Conservation (phyloP, 805 yeast genomes). For the Saccharomycopsis sp. region DNA sequence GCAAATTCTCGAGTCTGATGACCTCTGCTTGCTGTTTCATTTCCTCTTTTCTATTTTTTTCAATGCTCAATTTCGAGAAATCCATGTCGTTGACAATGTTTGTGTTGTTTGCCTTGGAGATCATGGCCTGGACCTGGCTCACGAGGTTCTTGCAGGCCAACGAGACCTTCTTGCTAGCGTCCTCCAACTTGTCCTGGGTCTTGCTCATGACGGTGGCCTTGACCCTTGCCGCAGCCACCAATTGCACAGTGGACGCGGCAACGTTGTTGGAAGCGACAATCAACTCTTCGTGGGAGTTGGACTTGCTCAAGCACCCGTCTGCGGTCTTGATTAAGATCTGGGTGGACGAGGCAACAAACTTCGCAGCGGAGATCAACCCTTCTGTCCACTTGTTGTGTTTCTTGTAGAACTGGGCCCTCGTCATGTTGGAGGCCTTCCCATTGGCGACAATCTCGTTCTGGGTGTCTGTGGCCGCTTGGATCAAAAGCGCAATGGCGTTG, state of each 20-base stretch:
- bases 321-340: slow-evolving; percentile 77
- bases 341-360: slow-evolving; percentile 77
- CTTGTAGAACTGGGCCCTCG: slow-evolving; percentile 69
- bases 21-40: slow-evolving; percentile 94
- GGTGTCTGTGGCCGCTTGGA: slow-evolving; percentile 68
- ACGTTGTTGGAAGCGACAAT: slow-evolving; percentile 89
- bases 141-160: slow-evolving; percentile 71
- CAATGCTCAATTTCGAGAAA: slow-evolving; percentile 57
- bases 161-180: slow-evolving; percentile 58
- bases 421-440: slow-evolving; percentile 55
- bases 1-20: slow-evolving; percentile 67
- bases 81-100: slow-evolving; percentile 43
- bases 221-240: slow-evolving; percentile 85
- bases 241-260: slow-evolving; percentile 85
- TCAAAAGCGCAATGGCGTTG: slow-evolving; percentile 62
- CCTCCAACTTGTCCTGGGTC: slow-evolving; percentile 66
- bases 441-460: slow-evolving; percentile 73
- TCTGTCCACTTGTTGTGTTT: slow-evolving; percentile 91
- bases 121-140: slow-evolving; percentile 52
- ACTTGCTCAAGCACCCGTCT: slow-evolving; percentile 62
- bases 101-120: slow-evolving; percentile 30
- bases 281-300: slow-evolving; percentile 69
- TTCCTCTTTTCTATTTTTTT: slow-evolving; percentile 76
- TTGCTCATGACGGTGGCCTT: slow-evolving; percentile 70
- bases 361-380: slow-evolving; percentile 84